phyloP scores from a whole-genome alignment of 805 yeast species.

The Metschnikowia santaceciliae region DNA sequence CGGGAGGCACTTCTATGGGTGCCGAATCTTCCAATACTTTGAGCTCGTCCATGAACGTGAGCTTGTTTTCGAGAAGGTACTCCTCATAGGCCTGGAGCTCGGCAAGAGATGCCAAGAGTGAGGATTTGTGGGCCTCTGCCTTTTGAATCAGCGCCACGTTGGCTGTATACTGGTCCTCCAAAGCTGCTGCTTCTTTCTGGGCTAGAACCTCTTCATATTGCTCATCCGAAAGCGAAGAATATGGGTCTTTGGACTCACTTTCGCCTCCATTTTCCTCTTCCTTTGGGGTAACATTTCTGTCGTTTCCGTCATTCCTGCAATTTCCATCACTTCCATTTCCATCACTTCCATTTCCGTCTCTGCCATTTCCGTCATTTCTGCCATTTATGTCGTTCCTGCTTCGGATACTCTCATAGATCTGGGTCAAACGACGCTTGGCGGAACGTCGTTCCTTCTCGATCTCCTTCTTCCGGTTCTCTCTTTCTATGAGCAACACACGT shows the following conservation, averaged over 20 bases:
- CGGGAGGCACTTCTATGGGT: neutral
- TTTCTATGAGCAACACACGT: conserved; percentile 50
- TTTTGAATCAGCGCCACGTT: conserved; percentile 7
- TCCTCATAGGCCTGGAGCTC: conserved; percentile 32
- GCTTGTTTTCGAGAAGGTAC: conserved; percentile 34
- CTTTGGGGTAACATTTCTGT: too few species aligned
- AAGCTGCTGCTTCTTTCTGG: conserved; percentile 18
- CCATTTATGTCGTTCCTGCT: too few species aligned
- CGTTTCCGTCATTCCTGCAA: too few species aligned
- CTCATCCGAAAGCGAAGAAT: conserved; percentile 10
- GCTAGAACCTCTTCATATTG: conserved; percentile 28
- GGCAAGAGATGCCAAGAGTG: conserved; percentile 20
- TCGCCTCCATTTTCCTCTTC: neutral
- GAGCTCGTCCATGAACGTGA: conserved; percentile 32
- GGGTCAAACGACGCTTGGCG: conserved; percentile 45
- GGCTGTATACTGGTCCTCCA: conserved; percentile 20
- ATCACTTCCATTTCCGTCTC: too few species aligned
- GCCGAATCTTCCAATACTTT: conserved; percentile 20
- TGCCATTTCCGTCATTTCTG: too few species aligned
- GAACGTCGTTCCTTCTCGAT: conserved; percentile 45
- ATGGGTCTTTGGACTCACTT: neutral
- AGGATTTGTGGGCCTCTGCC: conserved; percentile 21
- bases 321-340: too few species aligned
- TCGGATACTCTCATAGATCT: conserved; percentile 38
- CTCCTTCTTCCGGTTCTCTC: conserved; percentile 47